phyloP scores from a whole-genome alignment of 306 rosid genomes.

The Comarum palustre region DNA sequence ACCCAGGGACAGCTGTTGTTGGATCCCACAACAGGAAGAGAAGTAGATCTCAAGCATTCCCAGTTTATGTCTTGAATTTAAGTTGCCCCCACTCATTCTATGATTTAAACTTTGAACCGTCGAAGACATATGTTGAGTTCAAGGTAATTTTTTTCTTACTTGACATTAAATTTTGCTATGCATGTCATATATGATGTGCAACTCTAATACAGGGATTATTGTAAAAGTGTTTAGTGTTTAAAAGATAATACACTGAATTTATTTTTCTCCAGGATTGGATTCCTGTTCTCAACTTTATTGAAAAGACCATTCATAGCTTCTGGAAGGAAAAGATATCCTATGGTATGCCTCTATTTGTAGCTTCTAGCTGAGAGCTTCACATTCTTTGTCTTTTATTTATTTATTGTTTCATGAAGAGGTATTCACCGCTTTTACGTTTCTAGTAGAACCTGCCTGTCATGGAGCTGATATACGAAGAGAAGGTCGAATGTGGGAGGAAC shows the following conservation, averaged over 20 bases:
- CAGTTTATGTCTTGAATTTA: slow-evolving; percentile 74
- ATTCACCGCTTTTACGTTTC: slow-evolving; percentile 28
- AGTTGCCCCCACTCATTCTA: slow-evolving; percentile 70
- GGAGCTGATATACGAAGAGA: slow-evolving; percentile 25
- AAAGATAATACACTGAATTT: not conserved
- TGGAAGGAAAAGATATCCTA: slow-evolving; percentile 46
- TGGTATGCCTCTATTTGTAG: slow-evolving; percentile 42
- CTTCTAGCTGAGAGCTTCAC: slow-evolving; percentile 24
- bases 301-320: slow-evolving; percentile 50
- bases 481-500: slow-evolving; percentile 36
- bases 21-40: slow-evolving; percentile 57
- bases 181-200: not conserved
- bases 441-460: slow-evolving; percentile 39
- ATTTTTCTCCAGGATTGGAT: slow-evolving; percentile 61
- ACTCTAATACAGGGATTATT: not conserved
- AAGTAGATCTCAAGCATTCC: slow-evolving; percentile 56
- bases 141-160: slow-evolving; percentile 53
- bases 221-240: not conserved
- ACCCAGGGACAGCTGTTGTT: slow-evolving; percentile 33
- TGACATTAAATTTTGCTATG: not conserved
- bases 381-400: not conserved
- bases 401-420: not conserved
- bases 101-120: slow-evolving; percentile 75
- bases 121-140: slow-evolving; percentile 77
- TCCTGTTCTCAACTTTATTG: slow-evolving; percentile 52